These are phyloP conservation scores for Epithele typhae DNA, from an alignment of 768 basidiomycete species.

Conservation along the genomic window DNA sequence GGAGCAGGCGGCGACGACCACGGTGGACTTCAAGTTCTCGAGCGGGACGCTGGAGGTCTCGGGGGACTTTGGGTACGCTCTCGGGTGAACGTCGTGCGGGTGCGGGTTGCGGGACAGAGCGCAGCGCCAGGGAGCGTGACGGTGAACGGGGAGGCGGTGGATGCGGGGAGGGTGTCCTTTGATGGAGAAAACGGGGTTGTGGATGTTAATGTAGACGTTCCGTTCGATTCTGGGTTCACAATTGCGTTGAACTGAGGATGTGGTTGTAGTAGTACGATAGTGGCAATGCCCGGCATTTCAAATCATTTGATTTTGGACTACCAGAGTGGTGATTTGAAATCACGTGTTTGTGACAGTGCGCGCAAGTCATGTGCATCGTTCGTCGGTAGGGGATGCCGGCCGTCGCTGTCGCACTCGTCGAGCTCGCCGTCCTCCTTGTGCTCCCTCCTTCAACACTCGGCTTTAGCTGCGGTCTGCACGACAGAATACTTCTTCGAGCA, in stretches of 20 bases:
- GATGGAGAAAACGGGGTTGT: slow-evolving; percentile 39
- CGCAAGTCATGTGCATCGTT: background rate
- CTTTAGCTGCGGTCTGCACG: too few species aligned
- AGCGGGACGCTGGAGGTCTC: slow-evolving; percentile 24
- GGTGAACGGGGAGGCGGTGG: slow-evolving; percentile 18
- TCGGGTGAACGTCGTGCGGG: slow-evolving; percentile 30
- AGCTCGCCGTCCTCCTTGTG: too few species aligned
- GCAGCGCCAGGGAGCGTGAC: slow-evolving; percentile 18
- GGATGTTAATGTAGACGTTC: slow-evolving; percentile 36
- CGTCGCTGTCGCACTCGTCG: too few species aligned
- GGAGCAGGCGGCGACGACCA: slow-evolving; percentile 24
- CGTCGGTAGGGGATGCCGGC: too few species aligned
- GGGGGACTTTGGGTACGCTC: slow-evolving; percentile 27
- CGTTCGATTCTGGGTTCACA: slow-evolving; percentile 33
- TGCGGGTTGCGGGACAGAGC: slow-evolving; percentile 29
- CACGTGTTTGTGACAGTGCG: background rate
- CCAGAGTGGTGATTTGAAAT: background rate
- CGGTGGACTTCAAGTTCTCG: slow-evolving; percentile 25
- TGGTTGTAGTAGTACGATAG: too few species aligned
- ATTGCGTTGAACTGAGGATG: slow-evolving; percentile 20
- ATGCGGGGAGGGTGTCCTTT: slow-evolving; percentile 25
- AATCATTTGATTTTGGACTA: too few species aligned
- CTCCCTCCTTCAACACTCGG: too few species aligned
- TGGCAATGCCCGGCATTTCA: too few species aligned
- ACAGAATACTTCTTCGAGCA: too few species aligned